Conservation (phyloP, 768 basidiomycete species). For the Hortiboletus campestris region DNA sequence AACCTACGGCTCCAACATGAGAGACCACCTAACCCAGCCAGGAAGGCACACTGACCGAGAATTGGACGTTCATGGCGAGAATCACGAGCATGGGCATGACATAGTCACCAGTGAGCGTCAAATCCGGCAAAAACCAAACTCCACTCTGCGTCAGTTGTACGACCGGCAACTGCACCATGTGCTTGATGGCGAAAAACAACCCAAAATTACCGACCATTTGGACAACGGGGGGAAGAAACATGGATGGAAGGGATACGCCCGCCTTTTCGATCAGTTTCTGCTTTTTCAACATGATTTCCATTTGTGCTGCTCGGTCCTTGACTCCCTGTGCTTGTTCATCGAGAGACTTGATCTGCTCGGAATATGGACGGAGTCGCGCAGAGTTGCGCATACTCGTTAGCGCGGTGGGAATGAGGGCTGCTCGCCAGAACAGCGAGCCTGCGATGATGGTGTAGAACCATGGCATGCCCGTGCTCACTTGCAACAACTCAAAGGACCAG, state of each 20-base stretch:
- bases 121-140: conserved; percentile 66
- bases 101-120: conserved; percentile 79
- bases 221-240: conserved; percentile 55
- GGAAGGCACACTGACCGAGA: conserved; percentile 49
- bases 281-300: conserved; percentile 45
- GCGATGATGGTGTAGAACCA: conserved; percentile 84
- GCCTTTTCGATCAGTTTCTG: conserved; percentile 58
- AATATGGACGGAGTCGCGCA: conserved; percentile 39
- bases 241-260: conserved; percentile 57
- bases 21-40: background rate
- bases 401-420: conserved; percentile 58
- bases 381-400: conserved; percentile 56
- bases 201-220: conserved; percentile 79
- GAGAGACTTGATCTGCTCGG: conserved; percentile 51
- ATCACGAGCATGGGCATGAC: conserved; percentile 63
- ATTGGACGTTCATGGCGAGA: conserved; percentile 63
- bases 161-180: conserved; percentile 68
- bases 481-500: conserved; percentile 63
- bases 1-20: conserved; percentile 28
- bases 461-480: conserved; percentile 67
- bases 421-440: conserved; percentile 60
- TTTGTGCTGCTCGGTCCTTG: conserved; percentile 41
- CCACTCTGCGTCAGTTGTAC: conserved; percentile 78
- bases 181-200: conserved; percentile 79
- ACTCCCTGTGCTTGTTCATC: conserved; percentile 39